phyloP scores from a whole-genome alignment of 129 eudicot genomes.

The Oenanthe sinensis region DNA sequence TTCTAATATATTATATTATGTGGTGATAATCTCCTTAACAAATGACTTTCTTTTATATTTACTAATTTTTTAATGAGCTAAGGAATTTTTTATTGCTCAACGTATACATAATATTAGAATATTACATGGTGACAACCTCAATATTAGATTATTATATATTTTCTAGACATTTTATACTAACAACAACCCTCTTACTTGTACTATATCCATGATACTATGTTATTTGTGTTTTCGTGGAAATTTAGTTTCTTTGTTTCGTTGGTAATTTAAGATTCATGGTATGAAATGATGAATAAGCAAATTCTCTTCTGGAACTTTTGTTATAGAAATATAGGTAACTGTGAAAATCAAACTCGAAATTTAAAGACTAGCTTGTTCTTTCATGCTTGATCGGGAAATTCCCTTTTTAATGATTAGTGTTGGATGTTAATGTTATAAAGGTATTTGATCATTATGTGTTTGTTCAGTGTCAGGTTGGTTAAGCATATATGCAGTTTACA shows the following conservation, averaged over 20 bases:
- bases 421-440: not conserved
- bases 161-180: not conserved
- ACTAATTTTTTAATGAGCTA: too few relatives aligned
- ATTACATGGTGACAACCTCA: not conserved
- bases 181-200: not conserved
- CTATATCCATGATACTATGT: too few relatives aligned
- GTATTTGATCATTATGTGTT: not conserved
- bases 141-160: too few relatives aligned
- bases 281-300: not conserved
- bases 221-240: not conserved
- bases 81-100: too few relatives aligned
- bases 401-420: not conserved
- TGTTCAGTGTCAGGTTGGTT: not conserved
- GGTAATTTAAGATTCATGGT: not conserved
- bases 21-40: too few relatives aligned
- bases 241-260: not conserved
- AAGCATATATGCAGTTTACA: not conserved
- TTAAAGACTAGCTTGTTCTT: not conserved
- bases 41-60: too few relatives aligned
- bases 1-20: too few relatives aligned
- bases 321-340: not conserved
- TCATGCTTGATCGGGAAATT: not conserved
- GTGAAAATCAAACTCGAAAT: not conserved
- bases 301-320: not conserved
- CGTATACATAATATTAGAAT: too few relatives aligned